Evolutionary conservation across 495 filamentous ascomycete species (phyloP).

Genomic region (Annulohypoxylon nitens): DNA sequence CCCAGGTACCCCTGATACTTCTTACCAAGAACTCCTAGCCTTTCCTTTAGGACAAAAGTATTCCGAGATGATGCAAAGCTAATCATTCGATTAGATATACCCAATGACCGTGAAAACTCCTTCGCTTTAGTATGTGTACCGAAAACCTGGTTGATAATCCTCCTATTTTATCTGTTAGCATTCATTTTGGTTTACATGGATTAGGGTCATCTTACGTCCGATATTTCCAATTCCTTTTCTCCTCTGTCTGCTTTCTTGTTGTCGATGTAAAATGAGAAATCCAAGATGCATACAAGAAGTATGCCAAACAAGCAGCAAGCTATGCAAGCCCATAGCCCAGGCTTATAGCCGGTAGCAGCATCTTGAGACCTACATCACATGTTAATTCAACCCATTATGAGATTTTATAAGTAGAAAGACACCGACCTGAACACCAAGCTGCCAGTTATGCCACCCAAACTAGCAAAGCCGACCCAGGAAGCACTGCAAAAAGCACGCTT

Average conservation of each 20-base stretch:
- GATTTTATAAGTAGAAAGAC: not conserved
- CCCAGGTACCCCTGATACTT: no score
- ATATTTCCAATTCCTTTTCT: conserved; percentile 59
- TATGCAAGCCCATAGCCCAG: conserved; percentile 63
- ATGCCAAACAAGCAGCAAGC: conserved; percentile 53
- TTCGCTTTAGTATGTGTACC: conserved; percentile 61
- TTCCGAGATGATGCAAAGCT: not conserved
- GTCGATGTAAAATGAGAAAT: conserved; percentile 48
- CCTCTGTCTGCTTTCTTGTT: conserved; percentile 61
- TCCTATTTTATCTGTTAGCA: conserved; percentile 52
- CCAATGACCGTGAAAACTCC: not conserved
- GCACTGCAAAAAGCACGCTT: conserved; percentile 72
- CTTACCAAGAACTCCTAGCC: no score
- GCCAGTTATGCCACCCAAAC: conserved; percentile 71
- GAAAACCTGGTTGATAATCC: conserved; percentile 58
- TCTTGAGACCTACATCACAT: conserved; percentile 49
- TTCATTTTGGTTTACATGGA: not conserved
- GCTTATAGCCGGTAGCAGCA: conserved; percentile 53
- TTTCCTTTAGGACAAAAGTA: not conserved
- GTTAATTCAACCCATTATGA: conserved; percentile 13
- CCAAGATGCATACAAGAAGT: conserved; percentile 53
- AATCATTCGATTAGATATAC: not conserved
- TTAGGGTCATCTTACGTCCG: conserved; percentile 51
- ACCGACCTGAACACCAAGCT: conserved; percentile 66
- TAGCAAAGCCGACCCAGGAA: conserved; percentile 67